Evolutionary conservation across 2,329 filamentous ascomycete genomes (phyloP).

Genomic region (Paraphoma chrysanthemicola): DNA sequence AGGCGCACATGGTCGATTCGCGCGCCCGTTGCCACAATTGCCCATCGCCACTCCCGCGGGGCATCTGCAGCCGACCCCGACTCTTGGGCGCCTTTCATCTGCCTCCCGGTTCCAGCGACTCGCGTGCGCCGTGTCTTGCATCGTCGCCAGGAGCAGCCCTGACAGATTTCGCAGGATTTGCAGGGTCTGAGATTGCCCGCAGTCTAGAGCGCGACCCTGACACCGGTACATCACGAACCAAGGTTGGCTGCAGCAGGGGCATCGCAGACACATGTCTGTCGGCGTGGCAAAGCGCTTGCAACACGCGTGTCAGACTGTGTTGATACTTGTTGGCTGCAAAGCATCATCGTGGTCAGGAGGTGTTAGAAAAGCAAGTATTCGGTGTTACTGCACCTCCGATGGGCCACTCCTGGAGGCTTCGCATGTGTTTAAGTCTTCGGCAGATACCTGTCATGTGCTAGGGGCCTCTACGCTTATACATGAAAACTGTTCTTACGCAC

Average conservation of each 20-base stretch:
- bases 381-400: no score
- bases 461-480: no score
- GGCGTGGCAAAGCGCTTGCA: not conserved
- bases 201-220: conserved; percentile 1
- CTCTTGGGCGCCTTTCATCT: not conserved
- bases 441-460: no score
- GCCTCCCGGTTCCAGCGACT: conserved; percentile 5
- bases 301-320: no score
- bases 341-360: no score
- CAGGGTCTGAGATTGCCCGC: not conserved
- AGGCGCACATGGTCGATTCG: not conserved
- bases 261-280: not conserved
- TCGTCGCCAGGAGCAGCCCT: not conserved
- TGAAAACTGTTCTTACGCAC: no score
- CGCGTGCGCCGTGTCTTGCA: conserved; percentile 1
- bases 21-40: conserved; percentile 2
- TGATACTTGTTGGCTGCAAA: no score
- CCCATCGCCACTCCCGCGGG: not conserved
- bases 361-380: no score
- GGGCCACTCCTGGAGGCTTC: no score
- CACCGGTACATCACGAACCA: not conserved
- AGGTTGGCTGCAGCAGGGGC: not conserved
- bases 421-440: no score
- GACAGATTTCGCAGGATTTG: not conserved
- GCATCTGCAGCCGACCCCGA: not conserved